These are phyloP conservation scores for Linaria vulgaris DNA, from an alignment of 257 asterid genomes.

Conservation along the genomic window DNA sequence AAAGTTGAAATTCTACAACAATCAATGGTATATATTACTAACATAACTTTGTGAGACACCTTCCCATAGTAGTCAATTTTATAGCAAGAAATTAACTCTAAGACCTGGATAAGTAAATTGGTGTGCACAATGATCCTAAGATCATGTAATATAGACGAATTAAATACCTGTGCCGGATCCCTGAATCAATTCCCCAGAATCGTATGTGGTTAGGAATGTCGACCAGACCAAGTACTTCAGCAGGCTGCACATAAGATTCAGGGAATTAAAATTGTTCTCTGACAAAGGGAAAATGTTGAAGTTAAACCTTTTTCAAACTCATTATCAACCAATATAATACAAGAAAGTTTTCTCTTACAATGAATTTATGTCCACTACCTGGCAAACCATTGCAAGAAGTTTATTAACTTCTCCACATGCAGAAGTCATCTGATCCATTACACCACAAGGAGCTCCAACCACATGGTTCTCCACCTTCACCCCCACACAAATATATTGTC, in stretches of 20 bases:
- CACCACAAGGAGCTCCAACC: slow-evolving; percentile 99
- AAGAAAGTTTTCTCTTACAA: background rate
- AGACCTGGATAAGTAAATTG: background rate
- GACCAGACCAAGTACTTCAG: slow-evolving; percentile 87
- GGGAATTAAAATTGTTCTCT: background rate
- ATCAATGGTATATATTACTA: background rate
- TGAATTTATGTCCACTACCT: slow-evolving; percentile 47
- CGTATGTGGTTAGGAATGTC: slow-evolving; percentile 87
- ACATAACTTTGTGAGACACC: background rate
- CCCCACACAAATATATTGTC: slow-evolving; percentile 14
- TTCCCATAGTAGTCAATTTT: too few species aligned
- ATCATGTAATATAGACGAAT: background rate
- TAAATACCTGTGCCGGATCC: slow-evolving; percentile 78
- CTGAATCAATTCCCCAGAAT: slow-evolving; percentile 98
- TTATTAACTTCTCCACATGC: slow-evolving; percentile 98
- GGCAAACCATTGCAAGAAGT: slow-evolving; percentile 99
- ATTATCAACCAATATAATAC: background rate
- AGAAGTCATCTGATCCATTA: slow-evolving; percentile 99
- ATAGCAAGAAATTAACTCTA: too few species aligned
- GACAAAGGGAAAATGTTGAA: too few species aligned
- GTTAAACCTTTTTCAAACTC: too few species aligned
- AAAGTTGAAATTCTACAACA: background rate
- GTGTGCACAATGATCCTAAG: background rate
- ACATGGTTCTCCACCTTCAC: slow-evolving; percentile 92
- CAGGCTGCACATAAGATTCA: slow-evolving; percentile 59